Conservation (phyloP, 164 flowering plant species). For the Stephania cephalantha region DNA sequence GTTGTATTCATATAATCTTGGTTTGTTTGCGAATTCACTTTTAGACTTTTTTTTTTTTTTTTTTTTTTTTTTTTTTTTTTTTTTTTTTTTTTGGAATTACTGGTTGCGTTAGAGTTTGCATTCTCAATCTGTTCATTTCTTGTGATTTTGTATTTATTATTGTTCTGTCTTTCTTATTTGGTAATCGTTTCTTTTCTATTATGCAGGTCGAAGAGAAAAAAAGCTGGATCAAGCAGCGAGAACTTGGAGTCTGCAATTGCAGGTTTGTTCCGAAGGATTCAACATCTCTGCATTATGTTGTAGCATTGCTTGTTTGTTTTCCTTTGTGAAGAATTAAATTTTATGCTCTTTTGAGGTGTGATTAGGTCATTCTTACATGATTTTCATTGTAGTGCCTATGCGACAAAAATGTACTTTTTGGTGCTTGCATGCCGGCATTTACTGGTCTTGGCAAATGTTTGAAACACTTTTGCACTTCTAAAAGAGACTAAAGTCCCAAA, state of each 20-base stretch:
- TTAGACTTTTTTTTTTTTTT: no score
- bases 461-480: neutral
- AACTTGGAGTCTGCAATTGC: conserved; percentile 45
- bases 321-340: no score
- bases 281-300: neutral
- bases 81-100: no score
- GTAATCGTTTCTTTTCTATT: neutral
- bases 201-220: conserved; percentile 63
- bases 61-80: no score
- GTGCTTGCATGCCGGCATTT: neutral
- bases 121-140: neutral
- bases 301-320: neutral
- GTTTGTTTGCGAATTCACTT: neutral
- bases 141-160: neutral
- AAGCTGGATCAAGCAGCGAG: conserved; percentile 49
- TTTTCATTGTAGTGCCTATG: no score
- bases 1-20: neutral
- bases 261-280: conserved; percentile 27
- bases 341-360: no score
- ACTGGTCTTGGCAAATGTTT: neutral
- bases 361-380: neutral
- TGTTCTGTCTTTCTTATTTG: neutral
- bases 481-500: no score
- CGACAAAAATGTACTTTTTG: neutral
- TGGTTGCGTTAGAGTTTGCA: neutral